A percentile compares a stretch with the other conserved stretches of the same genome.
phyloP scores from a whole-genome alignment of 441 rosid species.

The Jatropha podagrica region DNA sequence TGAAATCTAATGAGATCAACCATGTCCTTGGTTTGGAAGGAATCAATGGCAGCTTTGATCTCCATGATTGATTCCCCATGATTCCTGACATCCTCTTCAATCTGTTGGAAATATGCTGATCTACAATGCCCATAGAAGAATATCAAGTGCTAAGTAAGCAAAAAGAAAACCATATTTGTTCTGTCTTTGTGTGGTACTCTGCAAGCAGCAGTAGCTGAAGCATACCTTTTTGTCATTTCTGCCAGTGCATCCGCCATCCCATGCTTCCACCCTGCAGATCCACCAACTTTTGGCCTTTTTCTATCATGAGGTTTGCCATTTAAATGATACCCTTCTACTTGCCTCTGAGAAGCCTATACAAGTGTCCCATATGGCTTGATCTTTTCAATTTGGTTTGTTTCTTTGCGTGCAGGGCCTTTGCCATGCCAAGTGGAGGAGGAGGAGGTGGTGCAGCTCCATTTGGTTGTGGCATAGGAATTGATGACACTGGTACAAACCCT shows the following conservation, averaged over 20 bases:
- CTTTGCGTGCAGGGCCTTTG: slow-evolving; percentile 53
- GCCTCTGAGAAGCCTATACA: slow-evolving; percentile 61
- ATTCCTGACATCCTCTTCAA: slow-evolving; percentile 66
- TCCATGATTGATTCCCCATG: slow-evolving; percentile 52
- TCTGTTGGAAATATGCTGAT: slow-evolving; percentile 75
- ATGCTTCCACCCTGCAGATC: slow-evolving; percentile 52
- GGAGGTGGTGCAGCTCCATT: slow-evolving; percentile 53
- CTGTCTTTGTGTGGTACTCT: background rate
- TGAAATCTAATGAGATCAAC: slow-evolving; percentile 59
- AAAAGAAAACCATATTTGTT: background rate
- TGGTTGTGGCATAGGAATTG: slow-evolving; percentile 11
- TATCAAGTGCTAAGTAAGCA: background rate
- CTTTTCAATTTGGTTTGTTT: slow-evolving; percentile 70
- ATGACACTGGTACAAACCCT: background rate
- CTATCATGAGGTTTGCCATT: slow-evolving; percentile 34
- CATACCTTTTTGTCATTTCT: slow-evolving; percentile 78
- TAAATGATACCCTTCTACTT: slow-evolving; percentile 58
- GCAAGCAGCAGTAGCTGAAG: background rate
- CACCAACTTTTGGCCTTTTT: slow-evolving; percentile 29
- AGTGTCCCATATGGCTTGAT: slow-evolving; percentile 59
- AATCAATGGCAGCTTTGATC: slow-evolving; percentile 46
- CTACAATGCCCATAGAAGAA: slow-evolving; percentile 32
- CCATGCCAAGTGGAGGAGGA: slow-evolving; percentile 43
- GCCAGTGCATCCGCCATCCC: slow-evolving; percentile 96
- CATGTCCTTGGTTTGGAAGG: slow-evolving; percentile 76